phyloP scores from a whole-genome alignment of 2,329 filamentous ascomycete species.

The Emericellopsis atlantica region DNA sequence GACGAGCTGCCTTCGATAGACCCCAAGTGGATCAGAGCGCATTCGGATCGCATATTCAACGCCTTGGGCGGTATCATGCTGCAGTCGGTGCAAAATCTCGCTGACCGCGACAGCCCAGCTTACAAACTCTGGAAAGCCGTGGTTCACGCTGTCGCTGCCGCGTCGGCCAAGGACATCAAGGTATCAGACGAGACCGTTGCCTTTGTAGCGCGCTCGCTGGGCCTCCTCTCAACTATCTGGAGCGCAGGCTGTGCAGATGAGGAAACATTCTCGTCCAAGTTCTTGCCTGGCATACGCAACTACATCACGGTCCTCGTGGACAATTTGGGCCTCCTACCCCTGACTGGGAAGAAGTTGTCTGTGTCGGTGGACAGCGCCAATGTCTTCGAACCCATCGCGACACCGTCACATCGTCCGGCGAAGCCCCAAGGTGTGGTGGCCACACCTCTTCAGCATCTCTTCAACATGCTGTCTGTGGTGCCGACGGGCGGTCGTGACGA shows the following conservation, averaged over 20 bases:
- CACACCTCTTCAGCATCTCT: slow-evolving; percentile 53
- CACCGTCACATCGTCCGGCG: slow-evolving; percentile 49
- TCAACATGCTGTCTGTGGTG: slow-evolving; percentile 43
- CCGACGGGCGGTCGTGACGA: slow-evolving; percentile 34
- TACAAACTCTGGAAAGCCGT: slow-evolving; percentile 48
- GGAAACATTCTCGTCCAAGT: slow-evolving; percentile 34
- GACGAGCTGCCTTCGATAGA: slow-evolving; percentile 79
- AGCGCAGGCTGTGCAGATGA: slow-evolving; percentile 17
- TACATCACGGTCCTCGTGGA: slow-evolving; percentile 35
- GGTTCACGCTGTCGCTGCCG: slow-evolving; percentile 49
- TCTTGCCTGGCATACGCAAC: slow-evolving; percentile 39
- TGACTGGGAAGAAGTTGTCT: slow-evolving; percentile 48
- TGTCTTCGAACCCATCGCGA: slow-evolving; percentile 48
- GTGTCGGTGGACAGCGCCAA: slow-evolving; percentile 34
- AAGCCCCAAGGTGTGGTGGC: slow-evolving; percentile 37
- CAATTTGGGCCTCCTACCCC: slow-evolving; percentile 44
- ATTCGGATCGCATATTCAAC: slow-evolving; percentile 50
- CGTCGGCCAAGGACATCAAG: slow-evolving; percentile 78
- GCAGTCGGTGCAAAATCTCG: slow-evolving; percentile 48
- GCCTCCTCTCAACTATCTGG: slow-evolving; percentile 61
- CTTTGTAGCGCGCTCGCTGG: slow-evolving; percentile 62
- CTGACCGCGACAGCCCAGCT: slow-evolving; percentile 39
- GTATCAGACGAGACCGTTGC: slow-evolving; percentile 71
- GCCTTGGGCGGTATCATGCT: slow-evolving; percentile 48
- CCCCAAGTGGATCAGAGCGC: slow-evolving; percentile 74